Evolutionary conservation across 208 protist species (phyloP), one percentile per base, ranked within the genome.

Genomic region (Wallacemonas sp.): DNA sequence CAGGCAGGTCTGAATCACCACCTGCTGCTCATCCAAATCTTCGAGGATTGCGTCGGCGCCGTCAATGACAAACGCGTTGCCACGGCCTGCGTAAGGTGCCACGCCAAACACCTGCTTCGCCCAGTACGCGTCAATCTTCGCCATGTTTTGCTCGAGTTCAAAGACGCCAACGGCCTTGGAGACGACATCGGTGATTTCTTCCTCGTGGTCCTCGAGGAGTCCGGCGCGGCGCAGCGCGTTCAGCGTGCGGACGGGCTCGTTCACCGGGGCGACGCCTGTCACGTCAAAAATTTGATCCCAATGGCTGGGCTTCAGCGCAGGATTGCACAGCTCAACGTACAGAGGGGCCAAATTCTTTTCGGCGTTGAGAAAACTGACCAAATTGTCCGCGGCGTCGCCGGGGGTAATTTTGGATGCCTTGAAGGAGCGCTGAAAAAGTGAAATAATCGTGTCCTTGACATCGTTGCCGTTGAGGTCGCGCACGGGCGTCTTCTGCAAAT

Each of bases 111-210:
- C 31, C 28, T 77, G 75, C 3, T 52, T 68, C 39, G 81, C 72
- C 93, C 94, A 98, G 46, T 72, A 86, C 14, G 59, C 54, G 44
- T 92, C 83, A 54, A 98, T 93, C 29, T 97, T 90, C 2, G 76
- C 69, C 36, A 98, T 72, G 33, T 84, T 80, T 70, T 89, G 86
- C 67, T 91, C 79, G 29, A 98, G 81, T 45, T 91, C 86, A 65
- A 86, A 93, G 44, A 97, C 83, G 57, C 92, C 93, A 10, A 86
- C 92, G 1, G 96, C 96, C 22, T 79, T 79, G 55, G 88, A 95
- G 18, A 96, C 87, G 7, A 87, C 70, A 38, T 86, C 85, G n/a
- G 85, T 92, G 16, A 98, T 84, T 3, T 67, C 77, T 11, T 79
- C 71, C 29, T 84, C 82, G 39, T 88, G 67, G 33, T 66, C 66